phyloP scores from a whole-genome alignment of 176 grass and related monocot genomes.

The Triticum monococcum region DNA sequence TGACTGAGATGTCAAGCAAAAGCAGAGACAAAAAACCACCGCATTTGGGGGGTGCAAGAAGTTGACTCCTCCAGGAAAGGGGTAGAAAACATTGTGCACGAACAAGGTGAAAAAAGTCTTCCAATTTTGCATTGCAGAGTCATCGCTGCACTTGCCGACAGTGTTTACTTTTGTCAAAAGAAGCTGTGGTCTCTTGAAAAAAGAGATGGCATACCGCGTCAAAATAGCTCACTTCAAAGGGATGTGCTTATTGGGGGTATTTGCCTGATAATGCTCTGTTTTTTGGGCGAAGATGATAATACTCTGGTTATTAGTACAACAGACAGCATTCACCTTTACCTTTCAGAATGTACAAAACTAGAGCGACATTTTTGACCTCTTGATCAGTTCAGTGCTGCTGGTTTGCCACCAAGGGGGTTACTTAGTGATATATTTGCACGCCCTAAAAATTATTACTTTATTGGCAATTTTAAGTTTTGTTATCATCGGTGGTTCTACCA shows the following conservation, averaged over 20 bases:
- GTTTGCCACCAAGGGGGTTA: slow-evolving; percentile 30
- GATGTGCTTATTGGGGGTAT: slow-evolving; percentile 18
- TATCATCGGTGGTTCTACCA: slow-evolving; percentile 20
- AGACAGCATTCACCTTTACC: slow-evolving; percentile 9
- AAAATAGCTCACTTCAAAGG: slow-evolving; percentile 18
- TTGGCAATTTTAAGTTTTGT: slow-evolving; percentile 45
- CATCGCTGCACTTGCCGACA: slow-evolving; percentile 46
- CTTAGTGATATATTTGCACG: slow-evolving; percentile 21
- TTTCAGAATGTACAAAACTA: slow-evolving; percentile 17
- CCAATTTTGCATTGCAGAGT: neutral
- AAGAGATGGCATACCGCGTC: neutral
- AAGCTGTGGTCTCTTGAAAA: neutral
- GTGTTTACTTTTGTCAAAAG: slow-evolving; percentile 8
- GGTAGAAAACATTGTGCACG: neutral
- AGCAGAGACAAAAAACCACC: slow-evolving; percentile 28
- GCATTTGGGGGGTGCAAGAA: neutral
- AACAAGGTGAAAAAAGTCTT: slow-evolving; percentile 28
- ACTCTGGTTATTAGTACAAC: slow-evolving; percentile 10
- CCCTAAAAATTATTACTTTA: slow-evolving; percentile 28
- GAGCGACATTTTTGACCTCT: slow-evolving; percentile 30
- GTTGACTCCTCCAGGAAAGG: slow-evolving; percentile 13
- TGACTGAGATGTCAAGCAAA: slow-evolving; percentile 15
- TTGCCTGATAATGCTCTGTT: neutral
- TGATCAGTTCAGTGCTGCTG: slow-evolving; percentile 34
- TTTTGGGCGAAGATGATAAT: neutral